Percentiles rank a stretch among this genome's conserved stretches.
Evolutionary conservation across 345 rosid genomes (phyloP).

Genomic region (Citrus inodora): DNA sequence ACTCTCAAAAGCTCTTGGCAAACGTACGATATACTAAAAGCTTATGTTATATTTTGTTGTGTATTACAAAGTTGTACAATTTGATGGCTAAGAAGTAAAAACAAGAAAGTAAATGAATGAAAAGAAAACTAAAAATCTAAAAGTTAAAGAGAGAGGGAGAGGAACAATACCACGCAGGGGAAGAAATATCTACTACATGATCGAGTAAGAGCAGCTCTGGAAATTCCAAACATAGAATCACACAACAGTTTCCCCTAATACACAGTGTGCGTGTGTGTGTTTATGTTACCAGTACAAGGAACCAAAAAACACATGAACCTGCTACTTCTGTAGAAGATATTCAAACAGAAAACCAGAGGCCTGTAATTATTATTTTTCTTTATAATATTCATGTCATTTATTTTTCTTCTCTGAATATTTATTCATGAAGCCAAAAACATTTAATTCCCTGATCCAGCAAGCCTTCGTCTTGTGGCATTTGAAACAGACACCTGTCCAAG

Average conservation of each 20-base stretch:
- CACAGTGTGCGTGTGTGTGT: neutral
- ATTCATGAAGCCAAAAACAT: neutral
- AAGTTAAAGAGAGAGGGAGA: neutral
- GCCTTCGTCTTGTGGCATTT: slow-evolving; percentile 79
- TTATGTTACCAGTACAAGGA: neutral
- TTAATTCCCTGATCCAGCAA: slow-evolving; percentile 64
- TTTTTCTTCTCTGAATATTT: neutral
- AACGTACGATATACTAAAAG: neutral
- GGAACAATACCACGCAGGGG: neutral
- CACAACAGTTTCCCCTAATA: neutral
- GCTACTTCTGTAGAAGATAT: neutral
- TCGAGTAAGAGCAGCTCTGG: neutral
- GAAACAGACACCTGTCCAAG: slow-evolving; percentile 72
- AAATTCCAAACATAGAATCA: neutral
- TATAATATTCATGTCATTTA: neutral
- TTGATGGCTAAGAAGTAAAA: no score
- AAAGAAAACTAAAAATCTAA: neutral
- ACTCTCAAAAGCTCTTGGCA: neutral
- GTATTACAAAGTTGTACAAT: no score
- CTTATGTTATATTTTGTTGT: no score
- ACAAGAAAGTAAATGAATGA: no score
- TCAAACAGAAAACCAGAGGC: neutral
- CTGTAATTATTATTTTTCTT: slow-evolving; percentile 8
- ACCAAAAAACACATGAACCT: neutral
- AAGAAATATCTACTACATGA: neutral